Evolutionary conservation across 345 rosid species (phyloP).

Genomic region (Lepidium didymum): DNA sequence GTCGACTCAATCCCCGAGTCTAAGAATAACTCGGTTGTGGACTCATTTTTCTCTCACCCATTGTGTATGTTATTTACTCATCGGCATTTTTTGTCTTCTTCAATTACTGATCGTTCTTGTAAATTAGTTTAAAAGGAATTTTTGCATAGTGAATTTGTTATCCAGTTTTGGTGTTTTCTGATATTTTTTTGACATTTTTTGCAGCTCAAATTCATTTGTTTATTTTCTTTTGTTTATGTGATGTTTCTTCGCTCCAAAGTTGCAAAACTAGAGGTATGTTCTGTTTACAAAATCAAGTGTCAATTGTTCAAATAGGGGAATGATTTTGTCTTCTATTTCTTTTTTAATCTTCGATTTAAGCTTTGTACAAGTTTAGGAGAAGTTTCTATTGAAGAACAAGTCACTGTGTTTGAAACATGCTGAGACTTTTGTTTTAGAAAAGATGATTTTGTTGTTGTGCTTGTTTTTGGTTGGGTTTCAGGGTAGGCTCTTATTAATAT

Average conservation of each 20-base stretch:
- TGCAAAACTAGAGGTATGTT: slow-evolving; percentile 55
- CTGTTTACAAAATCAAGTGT: not conserved
- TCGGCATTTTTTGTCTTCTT: not conserved
- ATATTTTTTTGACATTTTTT: not conserved
- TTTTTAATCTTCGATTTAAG: not conserved
- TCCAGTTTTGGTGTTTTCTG: not conserved
- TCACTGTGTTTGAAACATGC: not conserved
- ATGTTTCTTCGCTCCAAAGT: slow-evolving; percentile 44
- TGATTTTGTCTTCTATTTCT: not conserved
- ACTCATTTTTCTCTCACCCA: slow-evolving; percentile 26
- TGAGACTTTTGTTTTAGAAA: not conserved
- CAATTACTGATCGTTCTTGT: not conserved
- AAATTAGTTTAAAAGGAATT: not conserved
- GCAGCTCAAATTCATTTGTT: slow-evolving; percentile 58
- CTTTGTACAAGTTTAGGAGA: not conserved
- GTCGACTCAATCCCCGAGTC: slow-evolving; percentile 22
- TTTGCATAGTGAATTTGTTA: not conserved
- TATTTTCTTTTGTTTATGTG: slow-evolving; percentile 40
- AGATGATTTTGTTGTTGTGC: not conserved
- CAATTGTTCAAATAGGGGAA: not conserved
- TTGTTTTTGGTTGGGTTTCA: not conserved
- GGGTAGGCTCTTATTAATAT: not conserved
- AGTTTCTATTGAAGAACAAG: not conserved
- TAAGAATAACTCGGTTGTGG: slow-evolving; percentile 29
- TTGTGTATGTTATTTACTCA: not conserved